Evolutionary conservation across 129 eudicot species (phyloP).

Genomic region (Ambrosia trifida): DNA sequence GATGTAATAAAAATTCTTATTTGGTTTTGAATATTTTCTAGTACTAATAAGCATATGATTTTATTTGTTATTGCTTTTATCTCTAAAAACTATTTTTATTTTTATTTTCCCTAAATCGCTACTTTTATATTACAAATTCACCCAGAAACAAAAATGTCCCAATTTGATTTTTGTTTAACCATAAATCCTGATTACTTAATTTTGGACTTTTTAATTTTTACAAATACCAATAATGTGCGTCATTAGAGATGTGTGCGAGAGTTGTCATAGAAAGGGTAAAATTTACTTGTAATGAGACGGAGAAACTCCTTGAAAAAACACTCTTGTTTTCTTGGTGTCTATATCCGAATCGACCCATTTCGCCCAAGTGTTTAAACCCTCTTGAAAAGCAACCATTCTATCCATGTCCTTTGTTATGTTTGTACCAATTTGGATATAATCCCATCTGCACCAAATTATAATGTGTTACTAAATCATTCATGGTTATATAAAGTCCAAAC

Average conservation of each 20-base stretch:
- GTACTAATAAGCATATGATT: too few relatives aligned
- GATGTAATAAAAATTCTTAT: too few relatives aligned
- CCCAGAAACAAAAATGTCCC: too few relatives aligned
- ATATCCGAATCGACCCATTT: constrained; percentile 57
- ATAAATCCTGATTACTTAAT: too few relatives aligned
- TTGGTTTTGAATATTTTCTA: too few relatives aligned
- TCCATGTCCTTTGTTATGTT: constrained; percentile 60
- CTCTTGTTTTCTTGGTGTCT: constrained; percentile 38
- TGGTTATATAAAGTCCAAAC: not conserved
- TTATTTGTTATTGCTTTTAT: too few relatives aligned
- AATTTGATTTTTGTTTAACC: too few relatives aligned
- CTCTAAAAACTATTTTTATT: too few relatives aligned
- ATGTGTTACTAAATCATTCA: not conserved
- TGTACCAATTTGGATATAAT: constrained; percentile 42
- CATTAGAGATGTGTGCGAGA: not conserved
- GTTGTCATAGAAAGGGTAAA: not conserved
- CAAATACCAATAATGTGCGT: not conserved
- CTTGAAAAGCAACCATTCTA: constrained; percentile 57
- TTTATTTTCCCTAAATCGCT: too few relatives aligned
- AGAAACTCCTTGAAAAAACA: constrained; percentile 72
- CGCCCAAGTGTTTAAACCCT: constrained; percentile 62
- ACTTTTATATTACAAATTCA: too few relatives aligned
- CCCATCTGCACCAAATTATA: constrained; percentile 55
- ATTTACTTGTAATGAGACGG: constrained; percentile 71
- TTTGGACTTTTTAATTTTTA: too few relatives aligned